Evolutionary conservation across 2,329 filamentous ascomycete species (phyloP), one percentile per base, ranked within the genome.

Genomic region (Gaeumannomyces sp.): DNA sequence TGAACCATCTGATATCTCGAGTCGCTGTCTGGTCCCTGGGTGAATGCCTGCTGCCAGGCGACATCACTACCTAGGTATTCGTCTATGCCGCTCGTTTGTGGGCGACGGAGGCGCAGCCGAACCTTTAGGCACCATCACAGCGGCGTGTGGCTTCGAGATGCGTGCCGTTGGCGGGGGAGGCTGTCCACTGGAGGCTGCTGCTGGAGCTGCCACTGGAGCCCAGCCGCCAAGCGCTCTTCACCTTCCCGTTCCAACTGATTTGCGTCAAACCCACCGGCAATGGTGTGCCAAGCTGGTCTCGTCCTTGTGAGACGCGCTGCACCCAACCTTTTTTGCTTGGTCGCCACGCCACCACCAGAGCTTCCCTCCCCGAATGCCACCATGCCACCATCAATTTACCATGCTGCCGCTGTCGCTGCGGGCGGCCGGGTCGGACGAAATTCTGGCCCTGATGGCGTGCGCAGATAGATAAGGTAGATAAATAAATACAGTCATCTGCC

Each of bases 191-290:
- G 13, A 38, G 35, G 35, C 35, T 38, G 35, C 4, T 16, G 5
- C 38, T 5, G 38, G 13, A 38, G 35, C 35, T 19, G 35, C 35
- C 35, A 38, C 13, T 29, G 6, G 14, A 45, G 3, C 22, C 19
- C 45, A 53, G 22, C 45, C 45, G 45, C 45, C 45, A 53, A 53
- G 45, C 7, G 4, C 38, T 45, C 7, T 35, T 25, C 31, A 64
- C 62, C 62, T 64, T 60, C 62, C 62, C 62, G 28, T 29, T 60
- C n/a, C 35, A 60, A 64, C 16, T 13, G 45, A 10, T 45, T 60
- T 64, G 62, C 62, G 62, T 60, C 57, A 64, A 60, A 57, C 4
- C 56, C n/a, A 22, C n/a, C 56, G 7, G 22, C 57, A 28, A 60
- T 64, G 58, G 56, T 57, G 62, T 64, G 62, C 62, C 50, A n/a